Evolutionary conservation across 2,329 filamentous ascomycete genomes (phyloP).

Genomic region (Colletotrichum sp.): DNA sequence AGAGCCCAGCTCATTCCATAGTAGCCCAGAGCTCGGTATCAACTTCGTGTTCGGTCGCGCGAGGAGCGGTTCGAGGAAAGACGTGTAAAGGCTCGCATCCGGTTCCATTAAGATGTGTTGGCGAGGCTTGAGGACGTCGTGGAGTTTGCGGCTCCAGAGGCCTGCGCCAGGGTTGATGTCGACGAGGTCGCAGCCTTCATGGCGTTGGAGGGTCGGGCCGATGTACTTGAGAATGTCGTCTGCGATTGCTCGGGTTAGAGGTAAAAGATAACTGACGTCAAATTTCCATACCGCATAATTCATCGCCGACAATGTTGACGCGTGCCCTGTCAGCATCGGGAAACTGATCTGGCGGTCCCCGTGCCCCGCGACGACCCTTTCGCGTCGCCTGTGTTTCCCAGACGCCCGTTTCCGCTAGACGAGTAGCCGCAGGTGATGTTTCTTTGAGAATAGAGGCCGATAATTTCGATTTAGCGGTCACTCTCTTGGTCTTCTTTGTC

Average conservation of each 20-base stretch:
- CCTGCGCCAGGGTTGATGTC: constrained; percentile 85
- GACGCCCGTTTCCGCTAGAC: background rate
- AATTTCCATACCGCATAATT: background rate
- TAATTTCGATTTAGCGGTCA: background rate
- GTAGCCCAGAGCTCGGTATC: constrained; percentile 60
- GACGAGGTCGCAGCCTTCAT: constrained; percentile 82
- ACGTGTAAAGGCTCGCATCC: constrained; percentile 59
- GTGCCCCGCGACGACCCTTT: background rate
- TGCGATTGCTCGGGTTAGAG: constrained; percentile 28
- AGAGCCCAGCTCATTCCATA: constrained; percentile 62
- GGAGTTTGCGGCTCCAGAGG: constrained; percentile 78
- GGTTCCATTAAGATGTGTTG: constrained; percentile 85
- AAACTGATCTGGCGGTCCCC: background rate
- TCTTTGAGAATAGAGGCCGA: background rate
- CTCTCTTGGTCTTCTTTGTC: background rate
- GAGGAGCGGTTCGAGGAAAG: constrained; percentile 65
- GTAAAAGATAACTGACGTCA: background rate
- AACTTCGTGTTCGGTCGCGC: constrained; percentile 53
- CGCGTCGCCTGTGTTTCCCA: background rate
- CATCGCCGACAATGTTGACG: background rate
- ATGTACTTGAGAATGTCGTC: constrained; percentile 76
- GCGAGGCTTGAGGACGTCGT: constrained; percentile 77
- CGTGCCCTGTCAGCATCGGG: background rate
- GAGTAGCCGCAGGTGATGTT: background rate
- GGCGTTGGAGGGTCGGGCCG: constrained; percentile 69